Conservation (phyloP, 768 basidiomycete species). For the Chalciporus pseudorubinellus region DNA sequence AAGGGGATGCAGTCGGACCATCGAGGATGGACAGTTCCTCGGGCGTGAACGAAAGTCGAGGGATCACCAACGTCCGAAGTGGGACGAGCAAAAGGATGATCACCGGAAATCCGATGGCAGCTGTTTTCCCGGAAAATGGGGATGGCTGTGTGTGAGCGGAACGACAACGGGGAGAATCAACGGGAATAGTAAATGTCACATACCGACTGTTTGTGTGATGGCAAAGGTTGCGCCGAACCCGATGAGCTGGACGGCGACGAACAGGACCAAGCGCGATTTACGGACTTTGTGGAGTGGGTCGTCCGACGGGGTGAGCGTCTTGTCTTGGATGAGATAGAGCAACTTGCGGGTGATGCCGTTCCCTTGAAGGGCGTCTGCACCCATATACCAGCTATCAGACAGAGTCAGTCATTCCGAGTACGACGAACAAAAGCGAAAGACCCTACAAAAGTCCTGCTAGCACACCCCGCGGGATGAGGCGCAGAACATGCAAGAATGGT, state of each 20-base stretch:
- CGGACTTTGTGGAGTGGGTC: constrained; percentile 80
- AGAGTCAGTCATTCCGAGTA: constrained; percentile 3
- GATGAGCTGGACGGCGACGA: constrained; percentile 69
- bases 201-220: constrained; percentile 86
- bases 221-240: constrained; percentile 89
- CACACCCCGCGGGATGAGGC: constrained; percentile 78
- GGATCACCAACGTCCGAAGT: constrained; percentile 66
- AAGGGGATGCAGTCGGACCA: constrained; percentile 84
- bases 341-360: constrained; percentile 85
- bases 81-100: constrained; percentile 85
- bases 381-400: constrained; percentile 81
- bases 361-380: constrained; percentile 70
- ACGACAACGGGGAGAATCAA: not conserved
- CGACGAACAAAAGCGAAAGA: constrained; percentile 22
- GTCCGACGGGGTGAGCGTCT: constrained; percentile 49
- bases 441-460: constrained; percentile 81
- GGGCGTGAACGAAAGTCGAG: constrained; percentile 67
- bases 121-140: constrained; percentile 35
- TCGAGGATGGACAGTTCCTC: constrained; percentile 87
- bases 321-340: constrained; percentile 76
- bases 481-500: constrained; percentile 78
- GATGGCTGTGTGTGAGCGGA: not conserved
- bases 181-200: constrained; percentile 10
- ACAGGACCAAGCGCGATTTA: constrained; percentile 68
- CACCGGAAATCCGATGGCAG: constrained; percentile 88